A percentile compares a stretch with the other conserved stretches of the same genome.
Evolutionary conservation across 257 asterid genomes (phyloP).

Genomic region (Avicennia marina): DNA sequence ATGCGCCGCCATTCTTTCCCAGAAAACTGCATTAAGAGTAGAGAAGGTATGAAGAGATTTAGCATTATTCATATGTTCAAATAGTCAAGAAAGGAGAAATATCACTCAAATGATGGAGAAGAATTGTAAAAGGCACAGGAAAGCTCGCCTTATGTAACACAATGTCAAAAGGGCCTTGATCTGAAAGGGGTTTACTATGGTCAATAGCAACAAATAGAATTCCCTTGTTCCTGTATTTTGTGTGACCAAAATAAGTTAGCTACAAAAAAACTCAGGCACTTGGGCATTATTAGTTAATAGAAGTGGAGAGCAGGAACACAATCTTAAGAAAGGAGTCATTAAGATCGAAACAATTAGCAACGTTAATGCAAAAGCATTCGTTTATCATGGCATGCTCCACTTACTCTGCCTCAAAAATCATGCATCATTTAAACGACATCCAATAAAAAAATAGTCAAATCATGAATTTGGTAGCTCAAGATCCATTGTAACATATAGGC

Average conservation of each 20-base stretch:
- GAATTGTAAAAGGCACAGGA: neutral
- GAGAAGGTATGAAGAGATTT: neutral
- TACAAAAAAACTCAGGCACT: neutral
- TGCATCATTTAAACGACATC: neutral
- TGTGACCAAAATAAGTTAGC: conserved; percentile 21
- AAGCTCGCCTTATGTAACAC: conserved; percentile 79
- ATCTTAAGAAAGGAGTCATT: neutral
- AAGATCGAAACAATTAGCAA: neutral
- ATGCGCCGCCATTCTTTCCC: conserved; percentile 82
- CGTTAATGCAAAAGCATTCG: too few species aligned
- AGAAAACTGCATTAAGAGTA: conserved; percentile 48
- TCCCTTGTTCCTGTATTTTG: conserved; percentile 68
- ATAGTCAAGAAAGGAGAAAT: neutral
- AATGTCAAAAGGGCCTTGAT: conserved; percentile 96
- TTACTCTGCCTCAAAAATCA: neutral
- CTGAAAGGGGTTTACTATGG: conserved; percentile 69
- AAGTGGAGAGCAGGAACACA: neutral
- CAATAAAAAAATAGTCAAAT: neutral
- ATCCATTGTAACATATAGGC: neutral
- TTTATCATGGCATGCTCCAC: too few species aligned
- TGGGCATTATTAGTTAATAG: neutral
- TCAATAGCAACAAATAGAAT: conserved; percentile 88
- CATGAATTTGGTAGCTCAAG: conserved; percentile 1
- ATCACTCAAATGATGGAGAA: conserved; percentile 15
- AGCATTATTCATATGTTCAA: neutral